Evolutionary conservation across 345 rosid genomes (phyloP).

Genomic region (Limnanthes douglasii): DNA sequence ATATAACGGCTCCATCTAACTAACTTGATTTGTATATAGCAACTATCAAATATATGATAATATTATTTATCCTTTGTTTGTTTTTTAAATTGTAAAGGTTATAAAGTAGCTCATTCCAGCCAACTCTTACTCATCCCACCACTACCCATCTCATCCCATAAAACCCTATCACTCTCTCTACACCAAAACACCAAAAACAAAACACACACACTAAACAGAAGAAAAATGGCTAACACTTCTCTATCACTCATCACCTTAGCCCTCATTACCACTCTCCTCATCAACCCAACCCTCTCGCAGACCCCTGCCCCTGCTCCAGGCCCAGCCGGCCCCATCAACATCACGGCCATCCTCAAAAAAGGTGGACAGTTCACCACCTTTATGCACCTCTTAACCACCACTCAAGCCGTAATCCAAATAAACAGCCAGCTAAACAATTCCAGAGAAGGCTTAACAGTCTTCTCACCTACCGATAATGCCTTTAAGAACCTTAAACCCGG

Average conservation of each 20-base stretch:
- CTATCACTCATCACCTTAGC: slow-evolving; percentile 15
- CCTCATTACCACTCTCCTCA: slow-evolving; percentile 14
- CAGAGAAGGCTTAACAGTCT: slow-evolving; percentile 57
- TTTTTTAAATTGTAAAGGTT: no score
- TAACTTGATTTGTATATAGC: no score
- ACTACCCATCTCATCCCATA: no score
- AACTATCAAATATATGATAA: no score
- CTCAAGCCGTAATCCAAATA: slow-evolving; percentile 43
- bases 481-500: slow-evolving; percentile 53
- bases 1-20: no score
- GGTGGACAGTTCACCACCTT: slow-evolving; percentile 45
- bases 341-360: slow-evolving; percentile 63
- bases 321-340: slow-evolving; percentile 43
- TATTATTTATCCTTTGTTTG: no score
- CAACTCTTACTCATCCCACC: no score
- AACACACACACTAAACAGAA: slow-evolving; percentile 10
- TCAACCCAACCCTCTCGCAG: slow-evolving; percentile 19
- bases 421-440: slow-evolving; percentile 57
- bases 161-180: slow-evolving; percentile 13
- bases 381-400: slow-evolving; percentile 35
- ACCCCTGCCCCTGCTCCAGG: slow-evolving; percentile 31
- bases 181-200: neutral
- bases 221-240: slow-evolving; percentile 30
- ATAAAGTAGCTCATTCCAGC: no score
- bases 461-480: slow-evolving; percentile 86